Percentiles rank a stretch among this genome's conserved stretches.
phyloP scores from a whole-genome alignment of 495 filamentous ascomycete genomes.

The Daldinia vernicosa region DNA sequence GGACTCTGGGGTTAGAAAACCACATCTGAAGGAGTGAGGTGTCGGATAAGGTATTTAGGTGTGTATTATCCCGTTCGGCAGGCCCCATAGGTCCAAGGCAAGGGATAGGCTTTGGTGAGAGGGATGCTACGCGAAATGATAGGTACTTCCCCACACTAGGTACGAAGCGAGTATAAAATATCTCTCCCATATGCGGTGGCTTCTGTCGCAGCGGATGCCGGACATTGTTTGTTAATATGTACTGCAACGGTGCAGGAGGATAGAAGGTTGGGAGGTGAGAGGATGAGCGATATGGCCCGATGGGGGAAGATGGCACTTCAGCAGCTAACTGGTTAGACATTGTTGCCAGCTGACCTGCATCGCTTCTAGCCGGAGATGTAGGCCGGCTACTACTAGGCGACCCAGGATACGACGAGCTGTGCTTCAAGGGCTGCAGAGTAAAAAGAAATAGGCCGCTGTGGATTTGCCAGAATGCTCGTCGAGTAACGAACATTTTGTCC shows the following conservation, averaged over 20 bases:
- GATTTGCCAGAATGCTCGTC: slow-evolving; percentile 89
- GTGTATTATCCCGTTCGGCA: slow-evolving; percentile 47
- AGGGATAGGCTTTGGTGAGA: slow-evolving; percentile 61
- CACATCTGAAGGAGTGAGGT: slow-evolving; percentile 82
- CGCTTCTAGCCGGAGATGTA: slow-evolving; percentile 66
- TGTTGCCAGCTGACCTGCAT: slow-evolving; percentile 35
- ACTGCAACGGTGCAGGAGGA: slow-evolving; percentile 82
- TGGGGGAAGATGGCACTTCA: slow-evolving; percentile 49
- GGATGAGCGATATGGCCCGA: slow-evolving; percentile 75
- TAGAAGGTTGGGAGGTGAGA: slow-evolving; percentile 92
- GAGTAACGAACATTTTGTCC: slow-evolving; percentile 83
- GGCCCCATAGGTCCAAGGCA: slow-evolving; percentile 63
- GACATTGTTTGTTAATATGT: slow-evolving; percentile 77
- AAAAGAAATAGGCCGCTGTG: slow-evolving; percentile 89
- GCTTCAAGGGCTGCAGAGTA: slow-evolving; percentile 70
- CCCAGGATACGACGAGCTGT: slow-evolving; percentile 63
- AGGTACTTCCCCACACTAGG: slow-evolving; percentile 85
- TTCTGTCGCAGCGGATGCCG: slow-evolving; percentile 91
- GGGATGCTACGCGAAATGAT: slow-evolving; percentile 81
- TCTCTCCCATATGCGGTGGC: slow-evolving; percentile 85
- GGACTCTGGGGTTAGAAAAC: slow-evolving; percentile 89
- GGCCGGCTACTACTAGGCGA: slow-evolving; percentile 63
- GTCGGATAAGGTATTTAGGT: slow-evolving; percentile 63
- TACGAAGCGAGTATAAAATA: slow-evolving; percentile 88
- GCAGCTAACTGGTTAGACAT: slow-evolving; percentile 36